Conservation (phyloP, 148 eudicot species). For the Polygonum maritimum region DNA sequence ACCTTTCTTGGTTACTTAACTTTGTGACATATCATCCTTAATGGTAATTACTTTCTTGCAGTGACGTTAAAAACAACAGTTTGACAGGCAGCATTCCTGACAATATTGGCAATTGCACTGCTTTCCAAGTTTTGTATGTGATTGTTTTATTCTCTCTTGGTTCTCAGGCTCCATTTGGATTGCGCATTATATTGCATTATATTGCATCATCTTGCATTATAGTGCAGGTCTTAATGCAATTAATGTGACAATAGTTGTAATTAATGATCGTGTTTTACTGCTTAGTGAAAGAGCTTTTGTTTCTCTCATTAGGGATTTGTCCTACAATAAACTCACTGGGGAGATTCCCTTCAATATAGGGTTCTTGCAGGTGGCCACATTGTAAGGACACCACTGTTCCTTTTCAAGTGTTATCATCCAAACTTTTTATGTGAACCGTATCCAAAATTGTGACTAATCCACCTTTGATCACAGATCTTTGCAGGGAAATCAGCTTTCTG, state of each 20-base stretch:
- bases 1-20: neutral
- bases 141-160: neutral
- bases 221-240: no score
- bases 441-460: neutral
- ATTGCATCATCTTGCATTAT: no score
- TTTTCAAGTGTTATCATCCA: neutral
- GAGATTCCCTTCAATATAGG: slow-evolving; percentile 94
- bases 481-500: slow-evolving; percentile 82
- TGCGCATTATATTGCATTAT: no score
- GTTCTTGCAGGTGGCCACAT: slow-evolving; percentile 94
- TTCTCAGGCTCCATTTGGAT: neutral
- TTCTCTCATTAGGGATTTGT: slow-evolving; percentile 60
- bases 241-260: neutral
- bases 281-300: slow-evolving; percentile 3
- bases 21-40: neutral
- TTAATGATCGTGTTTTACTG: neutral
- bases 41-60: slow-evolving; percentile 19
- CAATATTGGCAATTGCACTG: slow-evolving; percentile 73
- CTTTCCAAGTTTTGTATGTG: slow-evolving; percentile 97
- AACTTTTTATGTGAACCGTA: neutral
- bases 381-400: slow-evolving; percentile 29
- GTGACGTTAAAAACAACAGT: slow-evolving; percentile 96
- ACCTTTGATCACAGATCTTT: slow-evolving; percentile 39
- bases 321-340: slow-evolving; percentile 81
- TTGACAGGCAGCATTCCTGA: slow-evolving; percentile 68